phyloP scores from a whole-genome alignment of 148 eudicot species.

The Drosera capensis region DNA sequence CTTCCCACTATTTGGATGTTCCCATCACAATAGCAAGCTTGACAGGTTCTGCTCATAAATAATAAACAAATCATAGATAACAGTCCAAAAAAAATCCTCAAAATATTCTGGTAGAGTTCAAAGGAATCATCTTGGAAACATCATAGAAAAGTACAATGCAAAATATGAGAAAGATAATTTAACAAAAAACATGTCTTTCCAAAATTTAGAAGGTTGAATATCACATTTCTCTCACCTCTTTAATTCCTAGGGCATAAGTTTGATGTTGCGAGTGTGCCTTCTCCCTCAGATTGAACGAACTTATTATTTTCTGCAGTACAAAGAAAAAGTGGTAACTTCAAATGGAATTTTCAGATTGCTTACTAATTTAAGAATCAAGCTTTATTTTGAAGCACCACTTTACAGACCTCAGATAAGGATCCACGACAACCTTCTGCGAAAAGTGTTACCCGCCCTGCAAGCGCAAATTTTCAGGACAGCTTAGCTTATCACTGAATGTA shows the following conservation, averaged over 20 bases:
- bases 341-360: constrained; percentile 2
- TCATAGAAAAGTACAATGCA: too few species aligned
- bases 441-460: constrained; percentile 60
- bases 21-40: too few species aligned
- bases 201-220: background rate
- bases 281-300: constrained; percentile 55
- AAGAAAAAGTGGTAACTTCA: background rate
- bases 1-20: too few species aligned
- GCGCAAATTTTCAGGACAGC: background rate
- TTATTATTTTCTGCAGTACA: constrained; percentile 44
- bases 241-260: constrained; percentile 85
- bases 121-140: background rate
- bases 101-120: background rate
- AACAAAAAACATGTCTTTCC: background rate
- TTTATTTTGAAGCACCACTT: background rate
- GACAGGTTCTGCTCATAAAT: too few species aligned
- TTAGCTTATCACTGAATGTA: background rate
- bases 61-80: too few species aligned
- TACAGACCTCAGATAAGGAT: constrained; percentile 79
- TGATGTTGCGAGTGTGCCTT: constrained; percentile 83
- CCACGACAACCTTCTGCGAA: constrained; percentile 95
- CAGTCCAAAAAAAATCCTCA: too few species aligned
- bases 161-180: too few species aligned
- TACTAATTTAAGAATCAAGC: background rate
- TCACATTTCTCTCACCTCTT: constrained; percentile 44